phyloP scores from a whole-genome alignment of 352 stramenopile species.

The Elongisporangium anandrum region DNA sequence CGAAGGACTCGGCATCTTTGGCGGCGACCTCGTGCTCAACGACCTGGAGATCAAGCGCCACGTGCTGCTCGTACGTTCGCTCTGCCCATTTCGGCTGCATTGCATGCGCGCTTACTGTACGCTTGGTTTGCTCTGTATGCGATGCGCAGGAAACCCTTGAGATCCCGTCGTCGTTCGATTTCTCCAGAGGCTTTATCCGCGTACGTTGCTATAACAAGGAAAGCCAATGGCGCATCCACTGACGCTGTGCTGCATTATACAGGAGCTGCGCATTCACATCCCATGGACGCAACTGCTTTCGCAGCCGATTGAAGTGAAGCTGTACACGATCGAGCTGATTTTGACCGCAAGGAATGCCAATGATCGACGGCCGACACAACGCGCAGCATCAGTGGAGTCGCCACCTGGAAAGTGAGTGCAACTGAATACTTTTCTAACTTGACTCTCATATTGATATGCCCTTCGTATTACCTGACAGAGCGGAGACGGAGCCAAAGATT shows the following conservation, averaged over 20 bases:
- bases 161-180: slow-evolving; percentile 84
- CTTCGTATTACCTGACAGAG: background rate
- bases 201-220: slow-evolving; percentile 15
- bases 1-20: slow-evolving; percentile 80
- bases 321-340: slow-evolving; percentile 88
- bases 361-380: slow-evolving; percentile 11
- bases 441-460: too few relatives aligned
- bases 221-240: background rate
- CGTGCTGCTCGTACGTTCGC: slow-evolving; percentile 41
- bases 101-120: background rate
- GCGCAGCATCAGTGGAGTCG: slow-evolving; percentile 11
- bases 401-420: background rate
- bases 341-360: slow-evolving; percentile 47
- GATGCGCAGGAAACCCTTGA: slow-evolving; percentile 64
- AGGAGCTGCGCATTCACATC: slow-evolving; percentile 87
- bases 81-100: too few relatives aligned
- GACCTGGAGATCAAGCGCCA: slow-evolving; percentile 88
- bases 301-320: slow-evolving; percentile 84
- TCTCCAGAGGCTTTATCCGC: slow-evolving; percentile 81
- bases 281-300: slow-evolving; percentile 86
- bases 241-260: background rate
- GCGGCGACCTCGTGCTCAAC: slow-evolving; percentile 83
- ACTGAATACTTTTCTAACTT: slow-evolving; percentile 2
- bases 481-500: slow-evolving; percentile 32
- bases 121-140: background rate